Percentiles rank a stretch among this genome's conserved stretches.
Evolutionary conservation across 345 rosid species (phyloP).

Genomic region (Gossypium bickii): DNA sequence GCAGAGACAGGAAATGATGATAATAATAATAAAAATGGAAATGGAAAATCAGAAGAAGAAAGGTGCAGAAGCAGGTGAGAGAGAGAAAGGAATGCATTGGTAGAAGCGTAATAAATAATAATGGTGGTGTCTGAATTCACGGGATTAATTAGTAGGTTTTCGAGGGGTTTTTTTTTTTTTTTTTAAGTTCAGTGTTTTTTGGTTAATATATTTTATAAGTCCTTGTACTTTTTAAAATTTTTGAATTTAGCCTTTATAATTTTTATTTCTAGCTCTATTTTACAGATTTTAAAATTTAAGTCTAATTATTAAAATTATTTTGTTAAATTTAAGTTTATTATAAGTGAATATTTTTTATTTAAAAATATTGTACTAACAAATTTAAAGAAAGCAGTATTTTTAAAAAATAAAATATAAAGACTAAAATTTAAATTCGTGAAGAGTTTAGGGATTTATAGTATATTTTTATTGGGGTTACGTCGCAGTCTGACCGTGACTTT

Average conservation of each 20-base stretch:
- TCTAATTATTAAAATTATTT: too few species aligned
- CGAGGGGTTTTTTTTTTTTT: not conserved
- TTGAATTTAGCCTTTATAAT: not conserved
- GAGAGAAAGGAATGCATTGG: constrained; percentile 22
- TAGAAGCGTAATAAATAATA: constrained; percentile 49
- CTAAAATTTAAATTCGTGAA: too few species aligned
- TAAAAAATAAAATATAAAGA: too few species aligned
- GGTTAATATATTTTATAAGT: too few species aligned
- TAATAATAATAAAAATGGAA: not conserved
- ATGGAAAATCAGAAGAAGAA: not conserved
- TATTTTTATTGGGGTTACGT: not conserved
- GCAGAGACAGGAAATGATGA: not conserved
- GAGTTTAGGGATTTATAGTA: too few species aligned
- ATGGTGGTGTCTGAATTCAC: constrained; percentile 66
- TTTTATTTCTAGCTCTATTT: not conserved
- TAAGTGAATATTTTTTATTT: too few species aligned
- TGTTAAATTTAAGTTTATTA: too few species aligned
- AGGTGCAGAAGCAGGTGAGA: not conserved
- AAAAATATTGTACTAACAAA: too few species aligned
- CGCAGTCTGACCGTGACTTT: not conserved
- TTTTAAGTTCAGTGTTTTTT: not conserved
- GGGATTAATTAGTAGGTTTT: not conserved
- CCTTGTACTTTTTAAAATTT: too few species aligned
- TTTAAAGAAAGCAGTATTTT: too few species aligned
- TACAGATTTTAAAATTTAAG: too few species aligned